A percentile compares a stretch with the other conserved stretches of the same genome.
Evolutionary conservation across 129 eudicot species (phyloP).

Genomic region (Oenanthe sinensis): DNA sequence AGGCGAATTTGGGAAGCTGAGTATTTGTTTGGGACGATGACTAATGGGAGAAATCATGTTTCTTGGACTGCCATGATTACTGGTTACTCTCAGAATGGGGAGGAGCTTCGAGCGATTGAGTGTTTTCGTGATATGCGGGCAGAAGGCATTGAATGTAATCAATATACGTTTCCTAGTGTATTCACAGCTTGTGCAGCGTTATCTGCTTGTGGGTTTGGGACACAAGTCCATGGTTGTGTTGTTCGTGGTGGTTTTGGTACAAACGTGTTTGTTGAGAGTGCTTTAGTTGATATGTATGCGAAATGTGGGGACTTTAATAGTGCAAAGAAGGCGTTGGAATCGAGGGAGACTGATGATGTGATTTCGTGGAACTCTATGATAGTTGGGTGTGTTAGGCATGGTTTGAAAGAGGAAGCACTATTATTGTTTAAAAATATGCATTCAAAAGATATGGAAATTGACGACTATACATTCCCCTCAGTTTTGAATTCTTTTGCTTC

Average conservation of each 20-base stretch:
- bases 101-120: slow-evolving; percentile 41
- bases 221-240: slow-evolving; percentile 1
- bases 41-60: slow-evolving; percentile 28
- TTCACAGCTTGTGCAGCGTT: slow-evolving; percentile 6
- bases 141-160: slow-evolving; percentile 7
- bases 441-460: slow-evolving; percentile 5
- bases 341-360: slow-evolving; percentile 1
- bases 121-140: slow-evolving; percentile 60
- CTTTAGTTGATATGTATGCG: slow-evolving; percentile 9
- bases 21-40: not conserved
- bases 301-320: slow-evolving; percentile 3
- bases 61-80: slow-evolving; percentile 11
- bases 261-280: slow-evolving; percentile 7
- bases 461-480: slow-evolving; percentile 4
- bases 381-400: slow-evolving; percentile 11
- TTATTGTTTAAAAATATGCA: not conserved
- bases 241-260: slow-evolving; percentile 4
- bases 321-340: slow-evolving; percentile 4
- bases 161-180: slow-evolving; percentile 4
- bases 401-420: slow-evolving; percentile 9
- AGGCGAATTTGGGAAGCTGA: not conserved
- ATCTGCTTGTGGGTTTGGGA: slow-evolving; percentile 5
- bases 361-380: slow-evolving; percentile 3
- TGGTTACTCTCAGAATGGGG: slow-evolving; percentile 13
- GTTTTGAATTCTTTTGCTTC: not conserved